A percentile compares a stretch with the other conserved stretches of the same genome.
These are phyloP conservation scores for Xerocomus nothofagi DNA, from an alignment of 1,284 basidiomycete genomes.

Conservation along the genomic window DNA sequence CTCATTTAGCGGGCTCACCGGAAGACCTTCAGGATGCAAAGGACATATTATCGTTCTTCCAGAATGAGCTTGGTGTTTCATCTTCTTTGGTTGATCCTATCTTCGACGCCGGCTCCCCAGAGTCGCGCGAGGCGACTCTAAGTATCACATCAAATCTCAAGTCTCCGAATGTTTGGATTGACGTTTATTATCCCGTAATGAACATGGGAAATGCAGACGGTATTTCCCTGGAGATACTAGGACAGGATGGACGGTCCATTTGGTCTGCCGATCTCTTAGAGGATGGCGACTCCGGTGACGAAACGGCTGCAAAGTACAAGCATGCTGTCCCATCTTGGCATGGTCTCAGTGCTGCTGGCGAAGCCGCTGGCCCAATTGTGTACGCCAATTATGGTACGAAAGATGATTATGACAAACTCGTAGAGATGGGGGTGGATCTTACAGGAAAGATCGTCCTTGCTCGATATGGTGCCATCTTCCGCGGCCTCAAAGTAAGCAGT, in stretches of 20 bases:
- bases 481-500: conserved; percentile 72
- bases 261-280: conserved; percentile 76
- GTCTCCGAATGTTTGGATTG: conserved; percentile 72
- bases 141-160: conserved; percentile 43
- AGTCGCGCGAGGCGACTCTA: conserved; percentile 66
- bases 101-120: conserved; percentile 62
- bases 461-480: conserved; percentile 80
- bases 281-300: conserved; percentile 62
- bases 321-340: conserved; percentile 66
- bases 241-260: conserved; percentile 50
- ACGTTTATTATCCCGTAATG: conserved; percentile 81
- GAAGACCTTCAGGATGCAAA: conserved; percentile 68
- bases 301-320: conserved; percentile 60
- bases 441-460: conserved; percentile 82
- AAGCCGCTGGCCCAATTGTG: conserved; percentile 67
- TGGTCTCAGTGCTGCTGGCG: conserved; percentile 65
- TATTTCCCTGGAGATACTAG: conserved; percentile 60
- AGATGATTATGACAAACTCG: conserved; percentile 72
- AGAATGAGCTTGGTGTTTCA: conserved; percentile 56
- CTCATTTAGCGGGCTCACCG: conserved; percentile 70
- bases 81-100: conserved; percentile 49
- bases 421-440: conserved; percentile 65
- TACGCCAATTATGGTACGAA: conserved; percentile 84
- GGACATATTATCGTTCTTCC: conserved; percentile 61
- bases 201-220: conserved; percentile 65